Percentiles rank a stretch among this genome's conserved stretches.
Conservation (phyloP, 176 grass and related monocot species). For the Guadua angustifolia region DNA sequence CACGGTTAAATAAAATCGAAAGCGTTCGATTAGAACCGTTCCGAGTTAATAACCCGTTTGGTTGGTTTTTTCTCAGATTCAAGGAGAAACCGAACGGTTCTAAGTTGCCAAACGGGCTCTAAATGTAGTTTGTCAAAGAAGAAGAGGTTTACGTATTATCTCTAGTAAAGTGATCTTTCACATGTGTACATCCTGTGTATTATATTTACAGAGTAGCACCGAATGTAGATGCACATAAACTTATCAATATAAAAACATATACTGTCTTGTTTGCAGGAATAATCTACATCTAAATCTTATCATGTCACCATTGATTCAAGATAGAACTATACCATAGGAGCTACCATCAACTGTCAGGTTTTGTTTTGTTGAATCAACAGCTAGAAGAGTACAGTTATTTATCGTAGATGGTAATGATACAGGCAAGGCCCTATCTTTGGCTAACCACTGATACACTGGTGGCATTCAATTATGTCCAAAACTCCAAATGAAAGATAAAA, state of each 20-base stretch:
- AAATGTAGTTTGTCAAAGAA: neutral
- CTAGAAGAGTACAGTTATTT: neutral
- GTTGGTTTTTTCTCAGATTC: too few relatives aligned
- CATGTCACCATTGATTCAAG: neutral
- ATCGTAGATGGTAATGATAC: neutral
- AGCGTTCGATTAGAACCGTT: too few relatives aligned
- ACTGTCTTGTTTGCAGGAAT: neutral
- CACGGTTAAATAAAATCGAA: too few relatives aligned
- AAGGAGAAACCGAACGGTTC: too few relatives aligned
- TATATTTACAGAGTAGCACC: neutral
- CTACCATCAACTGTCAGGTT: neutral
- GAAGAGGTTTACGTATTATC: neutral
- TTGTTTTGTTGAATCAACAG: neutral
- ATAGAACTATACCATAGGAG: neutral
- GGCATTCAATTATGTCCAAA: neutral
- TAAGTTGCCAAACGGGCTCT: too few relatives aligned
- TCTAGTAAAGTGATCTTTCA: neutral
- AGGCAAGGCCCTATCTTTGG: neutral
- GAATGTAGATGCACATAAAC: neutral
- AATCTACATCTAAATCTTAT: neutral
- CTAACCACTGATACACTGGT: neutral
- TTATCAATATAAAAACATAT: neutral
- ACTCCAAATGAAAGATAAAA: neutral
- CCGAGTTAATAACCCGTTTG: too few relatives aligned
- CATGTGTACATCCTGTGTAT: neutral